Base-by-base conservation (phyloP, 345 rosid genomes). In the Triadica sebifera region DNA sequence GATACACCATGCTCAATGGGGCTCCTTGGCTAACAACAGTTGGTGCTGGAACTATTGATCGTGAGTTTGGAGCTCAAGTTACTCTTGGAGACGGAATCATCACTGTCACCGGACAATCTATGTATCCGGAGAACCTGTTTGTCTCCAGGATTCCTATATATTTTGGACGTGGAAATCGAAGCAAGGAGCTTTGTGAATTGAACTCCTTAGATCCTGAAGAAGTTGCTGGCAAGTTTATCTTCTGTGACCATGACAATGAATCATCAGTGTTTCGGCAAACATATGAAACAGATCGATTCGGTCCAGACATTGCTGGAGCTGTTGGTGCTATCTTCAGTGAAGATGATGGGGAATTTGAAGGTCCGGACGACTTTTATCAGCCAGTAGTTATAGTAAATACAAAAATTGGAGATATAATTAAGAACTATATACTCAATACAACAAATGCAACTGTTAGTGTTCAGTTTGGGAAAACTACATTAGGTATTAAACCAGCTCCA, bases 11-110 rank as follows among this genome's bases (percentile, higher is more conserved):
- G 45, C 19, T 6, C 0, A 84, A 83, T 24, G 87, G 86, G 59
- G 84, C 83, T 59, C 85, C 87, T 12, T 82, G 89, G 89, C 69
- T 86, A 12, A 79, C 85, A 6, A 80, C 87, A 3, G 76, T 82
- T 17, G 87, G 83, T 1, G 85, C 82, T 0, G 85, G 87, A 68
- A 86, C 84, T 37, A 53, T 86, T 3, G 85, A 81, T 15, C 78
- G 85, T 16, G 51, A 79, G 37, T 78, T 75, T 0, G 81, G 64
- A 15, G 85, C 87, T 24, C 43, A 57, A 17, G 20, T 84, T 45
- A 71, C 71, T 0, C 75, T 85, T 2, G 84, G 85, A 12, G 60
- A 77, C 7, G 78, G 61, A 5, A 5, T 37, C 12, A 10, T 71
- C 0, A 68, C 80, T 2, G 65, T 85, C 25, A 51, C 61, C 0